phyloP scores from a whole-genome alignment of 2,329 filamentous ascomycete species.

The Aspergillus sp. region DNA sequence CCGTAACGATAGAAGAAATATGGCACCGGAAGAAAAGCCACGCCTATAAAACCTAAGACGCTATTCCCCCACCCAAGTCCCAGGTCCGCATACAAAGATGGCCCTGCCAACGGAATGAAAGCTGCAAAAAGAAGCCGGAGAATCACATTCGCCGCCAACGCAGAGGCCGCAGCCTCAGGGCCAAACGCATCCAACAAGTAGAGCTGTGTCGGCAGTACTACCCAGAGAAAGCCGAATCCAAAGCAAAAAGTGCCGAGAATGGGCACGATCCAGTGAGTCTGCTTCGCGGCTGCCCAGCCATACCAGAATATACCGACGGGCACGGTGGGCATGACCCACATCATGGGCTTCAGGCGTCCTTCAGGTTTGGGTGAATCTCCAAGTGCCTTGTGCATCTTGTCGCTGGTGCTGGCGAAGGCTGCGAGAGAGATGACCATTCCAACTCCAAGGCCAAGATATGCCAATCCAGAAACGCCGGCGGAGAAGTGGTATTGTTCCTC shows the following conservation, averaged over 20 bases:
- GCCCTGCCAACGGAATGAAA: slow-evolving; percentile 56
- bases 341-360: slow-evolving; percentile 19
- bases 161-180: slow-evolving; percentile 31
- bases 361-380: slow-evolving; percentile 8
- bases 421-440: too few relatives aligned
- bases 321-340: slow-evolving; percentile 13
- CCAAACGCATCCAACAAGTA: slow-evolving; percentile 38
- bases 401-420: too few relatives aligned
- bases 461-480: too few relatives aligned
- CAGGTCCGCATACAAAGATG: slow-evolving; percentile 58
- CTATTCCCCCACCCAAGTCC: slow-evolving; percentile 56
- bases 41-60: slow-evolving; percentile 50
- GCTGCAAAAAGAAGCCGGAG: slow-evolving; percentile 50
- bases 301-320: slow-evolving; percentile 30
- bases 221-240: slow-evolving; percentile 20
- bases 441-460: too few relatives aligned
- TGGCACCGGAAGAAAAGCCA: slow-evolving; percentile 22
- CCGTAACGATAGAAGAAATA: too few relatives aligned
- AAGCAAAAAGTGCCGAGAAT: slow-evolving; percentile 25
- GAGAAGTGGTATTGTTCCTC: too few relatives aligned
- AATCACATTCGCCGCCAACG: slow-evolving; percentile 26
- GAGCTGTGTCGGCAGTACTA: slow-evolving; percentile 28
- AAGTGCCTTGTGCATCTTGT: too few relatives aligned
- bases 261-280: slow-evolving; percentile 33
- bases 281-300: slow-evolving; percentile 28